Conservation (phyloP, 2,329 filamentous ascomycete species). For the Ceratocystis eucalypticola region DNA sequence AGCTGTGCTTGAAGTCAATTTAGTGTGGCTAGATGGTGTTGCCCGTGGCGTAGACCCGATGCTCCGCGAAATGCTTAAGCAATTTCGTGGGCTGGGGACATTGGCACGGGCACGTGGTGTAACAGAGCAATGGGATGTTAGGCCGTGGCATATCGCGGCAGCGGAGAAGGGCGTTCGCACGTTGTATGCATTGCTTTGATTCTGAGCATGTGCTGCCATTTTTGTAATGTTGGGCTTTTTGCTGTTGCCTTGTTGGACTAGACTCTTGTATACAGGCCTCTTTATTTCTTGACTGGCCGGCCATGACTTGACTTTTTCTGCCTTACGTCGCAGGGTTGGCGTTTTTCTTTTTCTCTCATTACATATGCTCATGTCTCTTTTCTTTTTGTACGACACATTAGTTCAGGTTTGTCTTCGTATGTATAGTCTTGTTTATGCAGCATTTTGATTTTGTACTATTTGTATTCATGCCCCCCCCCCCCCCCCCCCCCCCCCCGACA, state of each 20-base stretch:
- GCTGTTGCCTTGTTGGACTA: neutral
- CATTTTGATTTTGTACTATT: neutral
- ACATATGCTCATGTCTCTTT: neutral
- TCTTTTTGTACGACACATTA: neutral
- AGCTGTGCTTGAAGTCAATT: slow-evolving; percentile 48
- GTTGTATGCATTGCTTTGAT: slow-evolving; percentile 50
- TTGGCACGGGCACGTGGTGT: slow-evolving; percentile 54
- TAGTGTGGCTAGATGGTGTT: slow-evolving; percentile 43
- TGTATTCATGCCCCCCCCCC: neutral
- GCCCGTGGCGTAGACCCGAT: slow-evolving; percentile 47
- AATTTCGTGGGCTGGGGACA: slow-evolving; percentile 55
- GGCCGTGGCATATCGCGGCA: slow-evolving; percentile 66
- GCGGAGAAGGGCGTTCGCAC: slow-evolving; percentile 55
- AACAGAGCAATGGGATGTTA: slow-evolving; percentile 45
- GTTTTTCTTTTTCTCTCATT: neutral
- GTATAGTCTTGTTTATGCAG: slow-evolving; percentile 4
- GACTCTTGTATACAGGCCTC: neutral
- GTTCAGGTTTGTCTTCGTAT: neutral
- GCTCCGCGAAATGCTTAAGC: slow-evolving; percentile 54
- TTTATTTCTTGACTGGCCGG: neutral
- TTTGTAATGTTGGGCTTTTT: neutral
- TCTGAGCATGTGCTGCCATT: neutral
- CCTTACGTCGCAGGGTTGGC: too few relatives aligned
- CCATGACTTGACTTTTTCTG: neutral
- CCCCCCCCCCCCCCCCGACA: neutral